phyloP scores from a whole-genome alignment of 2,329 filamentous ascomycete species.

The Lachnellula cervina region DNA sequence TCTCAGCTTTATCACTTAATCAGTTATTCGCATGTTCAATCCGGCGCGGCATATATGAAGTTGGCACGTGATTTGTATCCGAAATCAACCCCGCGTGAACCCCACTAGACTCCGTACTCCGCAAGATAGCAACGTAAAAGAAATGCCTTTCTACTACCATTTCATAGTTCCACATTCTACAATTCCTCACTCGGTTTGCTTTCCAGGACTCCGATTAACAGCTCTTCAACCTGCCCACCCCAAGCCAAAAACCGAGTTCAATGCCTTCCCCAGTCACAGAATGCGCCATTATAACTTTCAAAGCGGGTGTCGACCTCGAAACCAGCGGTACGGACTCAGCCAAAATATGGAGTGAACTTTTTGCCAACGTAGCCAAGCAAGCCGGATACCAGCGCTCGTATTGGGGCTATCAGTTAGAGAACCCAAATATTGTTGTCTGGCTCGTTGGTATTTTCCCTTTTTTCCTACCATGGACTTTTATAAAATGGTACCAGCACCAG shows the following conservation, averaged over 20 bases:
- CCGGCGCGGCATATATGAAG: background rate
- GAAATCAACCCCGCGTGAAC: too few relatives aligned
- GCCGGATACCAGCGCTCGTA: background rate
- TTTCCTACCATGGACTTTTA: background rate
- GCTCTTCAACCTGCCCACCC: too few relatives aligned
- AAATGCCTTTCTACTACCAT: too few relatives aligned
- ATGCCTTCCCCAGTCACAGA: background rate
- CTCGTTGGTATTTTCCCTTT: background rate
- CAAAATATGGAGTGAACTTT: conserved; percentile 30
- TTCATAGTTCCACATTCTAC: too few relatives aligned
- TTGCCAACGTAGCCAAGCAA: conserved; percentile 6
- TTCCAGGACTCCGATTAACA: too few relatives aligned
- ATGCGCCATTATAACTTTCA: conserved; percentile 30
- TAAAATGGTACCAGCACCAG: too few relatives aligned
- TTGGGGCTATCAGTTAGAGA: background rate
- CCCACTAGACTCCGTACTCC: too few relatives aligned
- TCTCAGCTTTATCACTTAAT: background rate
- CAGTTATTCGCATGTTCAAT: background rate
- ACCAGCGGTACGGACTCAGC: conserved; percentile 21
- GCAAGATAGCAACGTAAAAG: too few relatives aligned
- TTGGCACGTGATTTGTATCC: background rate
- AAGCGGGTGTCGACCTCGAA: conserved; percentile 32
- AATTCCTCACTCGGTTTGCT: too few relatives aligned
- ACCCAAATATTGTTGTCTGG: background rate
- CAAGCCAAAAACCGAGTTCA: background rate